Evolutionary conservation across 495 filamentous ascomycete genomes (phyloP).

Genomic region (Penicillium flavigenum): DNA sequence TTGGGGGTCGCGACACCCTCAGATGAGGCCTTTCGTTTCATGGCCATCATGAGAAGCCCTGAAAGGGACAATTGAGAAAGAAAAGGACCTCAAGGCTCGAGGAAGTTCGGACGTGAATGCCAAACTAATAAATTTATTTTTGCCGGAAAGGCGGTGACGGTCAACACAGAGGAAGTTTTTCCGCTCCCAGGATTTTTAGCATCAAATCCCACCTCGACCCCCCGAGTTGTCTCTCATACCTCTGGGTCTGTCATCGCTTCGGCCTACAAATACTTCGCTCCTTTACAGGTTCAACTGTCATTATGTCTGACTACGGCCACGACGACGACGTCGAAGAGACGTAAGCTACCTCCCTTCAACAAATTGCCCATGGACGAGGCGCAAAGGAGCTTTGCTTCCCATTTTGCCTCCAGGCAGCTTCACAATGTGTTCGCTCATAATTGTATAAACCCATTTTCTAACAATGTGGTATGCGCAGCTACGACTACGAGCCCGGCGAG

Average conservation of each 20-base stretch:
- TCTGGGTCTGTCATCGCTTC: slow-evolving; percentile 20
- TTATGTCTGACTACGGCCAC: slow-evolving; percentile 81
- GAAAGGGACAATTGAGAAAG: neutral
- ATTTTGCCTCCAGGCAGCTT: slow-evolving; percentile 2
- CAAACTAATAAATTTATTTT: slow-evolving; percentile 7
- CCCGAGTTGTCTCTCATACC: slow-evolving; percentile 10
- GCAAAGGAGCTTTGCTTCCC: slow-evolving; percentile 14
- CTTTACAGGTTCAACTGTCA: slow-evolving; percentile 22
- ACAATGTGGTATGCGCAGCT: slow-evolving; percentile 32
- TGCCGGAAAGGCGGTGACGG: slow-evolving; percentile 13
- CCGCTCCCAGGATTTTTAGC: slow-evolving; percentile 15
- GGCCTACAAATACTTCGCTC: slow-evolving; percentile 2
- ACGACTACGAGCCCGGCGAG: slow-evolving; percentile 58
- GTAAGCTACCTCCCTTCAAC: slow-evolving; percentile 30
- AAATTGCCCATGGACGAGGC: slow-evolving; percentile 1
- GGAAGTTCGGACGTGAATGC: slow-evolving; percentile 9
- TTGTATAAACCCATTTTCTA: slow-evolving; percentile 15
- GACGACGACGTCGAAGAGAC: slow-evolving; percentile 63
- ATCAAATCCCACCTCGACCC: slow-evolving; percentile 14
- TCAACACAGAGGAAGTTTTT: slow-evolving; percentile 14
- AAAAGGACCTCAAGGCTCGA: slow-evolving; percentile 1
- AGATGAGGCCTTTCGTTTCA: slow-evolving; percentile 34
- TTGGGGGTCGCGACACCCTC: slow-evolving; percentile 29
- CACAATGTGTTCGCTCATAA: slow-evolving; percentile 6
- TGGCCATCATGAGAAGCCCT: slow-evolving; percentile 20